Evolutionary conservation across 108 stramenopile genomes (phyloP).

Genomic region (Skeletonema grethae): DNA sequence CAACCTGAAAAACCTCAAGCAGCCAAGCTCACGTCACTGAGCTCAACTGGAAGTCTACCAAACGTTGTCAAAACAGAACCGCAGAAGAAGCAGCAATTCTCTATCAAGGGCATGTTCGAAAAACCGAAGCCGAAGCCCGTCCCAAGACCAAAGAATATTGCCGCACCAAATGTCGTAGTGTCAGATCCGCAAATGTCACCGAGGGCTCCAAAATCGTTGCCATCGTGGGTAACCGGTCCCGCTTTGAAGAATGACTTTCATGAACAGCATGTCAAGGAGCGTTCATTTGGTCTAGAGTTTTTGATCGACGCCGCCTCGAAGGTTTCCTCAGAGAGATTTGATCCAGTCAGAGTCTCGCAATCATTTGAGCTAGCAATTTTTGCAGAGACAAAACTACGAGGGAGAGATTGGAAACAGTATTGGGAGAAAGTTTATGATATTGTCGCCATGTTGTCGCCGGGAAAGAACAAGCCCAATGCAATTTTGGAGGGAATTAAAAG

Average conservation of each 20-base stretch:
- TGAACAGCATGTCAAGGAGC: conserved; percentile 38
- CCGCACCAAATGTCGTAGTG: conserved; percentile 1
- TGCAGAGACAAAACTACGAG: conserved; percentile 46
- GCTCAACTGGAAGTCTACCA: conserved; percentile 1
- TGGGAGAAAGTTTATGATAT: conserved; percentile 60
- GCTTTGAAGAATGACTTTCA: conserved; percentile 44
- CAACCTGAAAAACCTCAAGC: conserved; percentile 1
- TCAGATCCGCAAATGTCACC: conserved; percentile 26
- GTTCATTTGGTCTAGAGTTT: conserved; percentile 45
- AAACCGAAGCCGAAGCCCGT: conserved; percentile 40
- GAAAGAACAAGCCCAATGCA: conserved; percentile 39
- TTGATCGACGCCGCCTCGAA: conserved; percentile 38
- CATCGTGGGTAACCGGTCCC: conserved; percentile 47
- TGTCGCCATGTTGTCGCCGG: conserved; percentile 49
- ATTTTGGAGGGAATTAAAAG: conserved; percentile 46
- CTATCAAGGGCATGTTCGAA: conserved; percentile 54
- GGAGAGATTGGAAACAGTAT: conserved; percentile 49
- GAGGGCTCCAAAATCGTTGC: conserved; percentile 38
- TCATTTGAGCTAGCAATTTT: conserved; percentile 46
- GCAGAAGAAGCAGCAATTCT: conserved; percentile 36
- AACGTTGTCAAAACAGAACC: conserved; percentile 15
- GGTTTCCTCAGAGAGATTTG: conserved; percentile 30
- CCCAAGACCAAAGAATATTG: conserved; percentile 21
- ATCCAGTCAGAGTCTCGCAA: conserved; percentile 44
- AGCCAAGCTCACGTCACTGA: conserved; percentile 2